Percentiles rank a stretch among this genome's conserved stretches.
phyloP scores from a whole-genome alignment of 2,329 filamentous ascomycete genomes.

The Claviceps purpurea region DNA sequence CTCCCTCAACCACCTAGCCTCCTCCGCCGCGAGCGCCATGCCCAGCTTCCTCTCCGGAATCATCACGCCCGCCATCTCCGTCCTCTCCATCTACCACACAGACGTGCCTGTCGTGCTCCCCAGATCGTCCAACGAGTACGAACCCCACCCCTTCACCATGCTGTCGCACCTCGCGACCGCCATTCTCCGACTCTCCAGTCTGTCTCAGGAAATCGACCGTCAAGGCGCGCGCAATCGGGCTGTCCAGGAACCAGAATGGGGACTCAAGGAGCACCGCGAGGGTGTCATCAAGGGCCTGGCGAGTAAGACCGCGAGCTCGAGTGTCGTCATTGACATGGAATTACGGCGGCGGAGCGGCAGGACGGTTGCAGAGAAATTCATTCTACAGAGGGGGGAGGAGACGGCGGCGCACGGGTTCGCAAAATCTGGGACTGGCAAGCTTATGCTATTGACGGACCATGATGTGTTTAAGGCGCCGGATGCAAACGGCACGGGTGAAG shows the following conservation, averaged over 20 bases:
- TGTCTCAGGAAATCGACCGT: slow-evolving; percentile 59
- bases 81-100: slow-evolving; percentile 70
- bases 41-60: slow-evolving; percentile 57
- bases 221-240: slow-evolving; percentile 68
- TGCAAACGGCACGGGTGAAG: slow-evolving; percentile 21
- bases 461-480: slow-evolving; percentile 45
- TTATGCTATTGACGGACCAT: slow-evolving; percentile 63
- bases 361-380: slow-evolving; percentile 56
- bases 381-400: slow-evolving; percentile 23
- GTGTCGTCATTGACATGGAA: slow-evolving; percentile 73
- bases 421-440: slow-evolving; percentile 17
- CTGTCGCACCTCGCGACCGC: slow-evolving; percentile 82
- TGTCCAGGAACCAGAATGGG: slow-evolving; percentile 62
- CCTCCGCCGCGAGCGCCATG: slow-evolving; percentile 40
- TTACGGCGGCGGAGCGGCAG: slow-evolving; percentile 72
- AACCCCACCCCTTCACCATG: slow-evolving; percentile 56
- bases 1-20: slow-evolving; percentile 55
- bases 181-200: slow-evolving; percentile 58
- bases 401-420: slow-evolving; percentile 7
- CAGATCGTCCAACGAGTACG: slow-evolving; percentile 35
- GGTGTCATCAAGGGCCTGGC: slow-evolving; percentile 60
- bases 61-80: slow-evolving; percentile 52
- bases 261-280: slow-evolving; percentile 63
- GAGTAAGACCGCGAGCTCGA: slow-evolving; percentile 22
- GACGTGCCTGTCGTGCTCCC: slow-evolving; percentile 53